Percentiles rank a stretch among this genome's conserved stretches.
phyloP scores from a whole-genome alignment of 192 early-diverging fungal genomes.

The Coemansia sp. region DNA sequence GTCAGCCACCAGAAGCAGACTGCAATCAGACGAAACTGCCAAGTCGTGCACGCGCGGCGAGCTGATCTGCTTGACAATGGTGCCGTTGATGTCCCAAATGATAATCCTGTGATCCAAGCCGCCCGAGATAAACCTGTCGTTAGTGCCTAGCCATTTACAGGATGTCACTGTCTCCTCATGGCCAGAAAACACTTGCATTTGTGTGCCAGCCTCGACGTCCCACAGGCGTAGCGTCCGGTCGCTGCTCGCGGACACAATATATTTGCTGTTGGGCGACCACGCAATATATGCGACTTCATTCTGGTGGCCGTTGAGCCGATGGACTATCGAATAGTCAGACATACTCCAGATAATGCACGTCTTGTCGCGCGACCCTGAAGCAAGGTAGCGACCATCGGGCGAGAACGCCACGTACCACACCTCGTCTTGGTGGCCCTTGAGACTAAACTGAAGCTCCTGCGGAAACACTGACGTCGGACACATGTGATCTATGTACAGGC shows the following conservation, averaged over 20 bases:
- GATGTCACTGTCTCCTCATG: conserved; percentile 80
- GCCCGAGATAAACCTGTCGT: conserved; percentile 80
- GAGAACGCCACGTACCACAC: conserved; percentile 97
- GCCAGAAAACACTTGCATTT: conserved; percentile 58
- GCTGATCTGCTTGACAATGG: conserved; percentile 38
- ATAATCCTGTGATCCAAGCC: conserved; percentile 69
- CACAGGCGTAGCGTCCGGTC: conserved; percentile 82
- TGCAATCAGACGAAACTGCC: conserved; percentile 31
- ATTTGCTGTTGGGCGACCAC: conserved; percentile 86
- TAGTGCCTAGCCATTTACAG: conserved; percentile 87
- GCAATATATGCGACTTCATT: conserved; percentile 78
- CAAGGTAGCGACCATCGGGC: conserved; percentile 80
- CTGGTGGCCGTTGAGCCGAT: conserved; percentile 60
- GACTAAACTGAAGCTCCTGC: conserved; percentile 47
- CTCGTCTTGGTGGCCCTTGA: conserved; percentile 83
- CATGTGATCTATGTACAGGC: conserved; percentile 49
- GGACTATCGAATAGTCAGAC: conserved; percentile 51
- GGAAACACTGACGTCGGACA: conserved; percentile 45
- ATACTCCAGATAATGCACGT: conserved; percentile 87
- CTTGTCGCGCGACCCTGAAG: conserved; percentile 88
- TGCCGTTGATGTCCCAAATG: conserved; percentile 48
- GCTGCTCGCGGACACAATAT: conserved; percentile 75
- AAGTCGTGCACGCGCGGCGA: conserved; percentile 54
- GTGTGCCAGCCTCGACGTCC: conserved; percentile 71
- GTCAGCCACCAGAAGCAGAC: conserved; percentile 47